Base-by-base conservation (phyloP, 1,139 yeast genomes). In the Suhomyces terraborum region DNA sequence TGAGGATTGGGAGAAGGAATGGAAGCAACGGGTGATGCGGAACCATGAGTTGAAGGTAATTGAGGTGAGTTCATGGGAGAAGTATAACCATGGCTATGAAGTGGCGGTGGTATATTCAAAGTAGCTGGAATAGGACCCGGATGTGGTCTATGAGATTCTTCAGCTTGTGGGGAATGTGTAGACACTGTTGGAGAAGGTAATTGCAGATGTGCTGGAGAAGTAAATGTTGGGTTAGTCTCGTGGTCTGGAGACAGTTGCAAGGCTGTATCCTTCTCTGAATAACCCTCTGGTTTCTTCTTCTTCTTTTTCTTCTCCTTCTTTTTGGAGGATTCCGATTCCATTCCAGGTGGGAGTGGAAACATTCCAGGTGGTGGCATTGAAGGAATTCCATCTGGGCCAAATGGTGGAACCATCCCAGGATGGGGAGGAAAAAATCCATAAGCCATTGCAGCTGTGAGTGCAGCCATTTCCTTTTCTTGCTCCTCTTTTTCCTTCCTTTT, bases 381-480 rank as follows among this genome's bases (percentile, higher is more conserved):
- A n/a, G 48, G 43, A 7, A 48, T 22, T 6, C 50, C 52, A 13
- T 42, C 47, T 18, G 39, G 22, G 23, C 38, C 33, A 36, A 43
- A 32, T 8, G 43, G 34, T 22, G 38, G 38, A 31, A 23, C 46
- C 51, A 39, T 35, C 14, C 35, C 50, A 21, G 32, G 36, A 8
- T 43, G 45, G 35, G 43, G 43, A 6, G 45, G 45, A 21, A 43
- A 36, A 20, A 40, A 38, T 7, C 45, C 45, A 19, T 38, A 36
- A 5, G 50, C 59, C 16, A 55, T 46, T 6, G 45, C 46, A 13
- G 49, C 52, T 2, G 41, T 33, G 13, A 47, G 45, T 3, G 61
- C 60, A 2, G 65, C 65, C 37, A 59, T 58, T 40, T 56, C 53
- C n/a, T 59, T 61, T 33, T 50, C 54, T 35, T 52, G 49, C 24